Conservation (phyloP, 345 rosid species). For the Crucihimalaya himalaica region DNA sequence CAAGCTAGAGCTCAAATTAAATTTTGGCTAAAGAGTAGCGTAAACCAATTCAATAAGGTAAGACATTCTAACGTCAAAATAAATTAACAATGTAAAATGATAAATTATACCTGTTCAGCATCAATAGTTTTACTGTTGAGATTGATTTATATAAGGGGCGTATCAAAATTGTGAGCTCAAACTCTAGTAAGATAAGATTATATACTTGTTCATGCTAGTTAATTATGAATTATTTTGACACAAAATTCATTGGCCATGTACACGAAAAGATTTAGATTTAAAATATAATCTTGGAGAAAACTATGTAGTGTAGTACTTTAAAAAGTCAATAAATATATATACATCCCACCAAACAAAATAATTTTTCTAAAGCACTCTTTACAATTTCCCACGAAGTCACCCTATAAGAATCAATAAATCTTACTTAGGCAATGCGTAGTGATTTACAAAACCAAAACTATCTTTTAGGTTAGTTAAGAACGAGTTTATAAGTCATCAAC, state of each 20-base stretch:
- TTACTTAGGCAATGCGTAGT: background rate
- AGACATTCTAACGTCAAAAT: no score
- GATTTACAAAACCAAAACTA: background rate
- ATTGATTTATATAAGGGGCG: no score
- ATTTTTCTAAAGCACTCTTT: background rate
- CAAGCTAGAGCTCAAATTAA: no score
- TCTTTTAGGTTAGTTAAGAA: constrained; percentile 10
- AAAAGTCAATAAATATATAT: background rate
- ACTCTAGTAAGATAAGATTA: no score
- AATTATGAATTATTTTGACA: no score
- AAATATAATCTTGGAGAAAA: background rate
- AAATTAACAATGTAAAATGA: no score
- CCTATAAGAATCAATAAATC: constrained; percentile 19
- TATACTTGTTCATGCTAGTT: no score
- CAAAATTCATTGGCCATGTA: background rate
- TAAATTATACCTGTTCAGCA: no score
- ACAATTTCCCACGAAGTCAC: constrained; percentile 6
- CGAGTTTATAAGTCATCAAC: constrained; percentile 8
- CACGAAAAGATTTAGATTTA: background rate
- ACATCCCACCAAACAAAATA: background rate
- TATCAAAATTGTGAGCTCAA: no score
- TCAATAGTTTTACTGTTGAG: no score
- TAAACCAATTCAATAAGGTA: no score
- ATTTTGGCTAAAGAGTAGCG: no score
- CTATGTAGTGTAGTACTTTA: background rate